Conservation (phyloP, 495 filamentous ascomycete species). For the Bacidia rubella region DNA sequence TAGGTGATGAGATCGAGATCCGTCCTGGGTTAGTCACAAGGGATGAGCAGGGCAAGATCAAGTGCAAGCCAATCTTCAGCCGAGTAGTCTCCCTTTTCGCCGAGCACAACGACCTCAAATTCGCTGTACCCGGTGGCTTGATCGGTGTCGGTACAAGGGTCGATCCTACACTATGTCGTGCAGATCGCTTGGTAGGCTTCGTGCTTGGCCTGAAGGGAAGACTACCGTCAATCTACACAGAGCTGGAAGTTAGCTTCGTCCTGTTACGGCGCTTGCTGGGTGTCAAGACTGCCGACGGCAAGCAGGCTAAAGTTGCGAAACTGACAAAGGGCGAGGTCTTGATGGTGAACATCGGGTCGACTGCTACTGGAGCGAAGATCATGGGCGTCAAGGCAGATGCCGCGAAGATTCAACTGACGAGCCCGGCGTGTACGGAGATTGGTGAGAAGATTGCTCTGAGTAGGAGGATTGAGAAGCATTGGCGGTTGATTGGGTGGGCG, state of each 20-base stretch:
- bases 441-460: constrained; percentile 96
- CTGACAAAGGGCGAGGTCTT: constrained; percentile 94
- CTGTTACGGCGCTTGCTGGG: constrained; percentile 82
- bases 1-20: constrained; percentile 97
- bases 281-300: constrained; percentile 95
- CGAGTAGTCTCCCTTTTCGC: constrained; percentile 89
- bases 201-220: constrained; percentile 86
- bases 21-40: constrained; percentile 88
- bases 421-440: constrained; percentile 81
- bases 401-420: constrained; percentile 78
- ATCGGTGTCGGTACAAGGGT: constrained; percentile 96
- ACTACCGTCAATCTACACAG: constrained; percentile 88
- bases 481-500: constrained; percentile 96
- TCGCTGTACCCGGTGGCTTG: constrained; percentile 90
- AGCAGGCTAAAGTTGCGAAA: constrained; percentile 98
- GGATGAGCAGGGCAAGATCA: constrained; percentile 83
- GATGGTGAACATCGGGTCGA: constrained; percentile 98
- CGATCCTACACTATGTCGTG: constrained; percentile 93
- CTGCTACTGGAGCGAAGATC: constrained; percentile 85
- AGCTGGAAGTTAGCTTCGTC: constrained; percentile 99
- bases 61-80: constrained; percentile 94
- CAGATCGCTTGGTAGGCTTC: constrained; percentile 96
- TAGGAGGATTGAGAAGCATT: constrained; percentile 97
- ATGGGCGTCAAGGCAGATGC: constrained; percentile 93
- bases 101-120: constrained; percentile 94